Conservation (phyloP, 768 basidiomycete species). For the Chiua virens region DNA sequence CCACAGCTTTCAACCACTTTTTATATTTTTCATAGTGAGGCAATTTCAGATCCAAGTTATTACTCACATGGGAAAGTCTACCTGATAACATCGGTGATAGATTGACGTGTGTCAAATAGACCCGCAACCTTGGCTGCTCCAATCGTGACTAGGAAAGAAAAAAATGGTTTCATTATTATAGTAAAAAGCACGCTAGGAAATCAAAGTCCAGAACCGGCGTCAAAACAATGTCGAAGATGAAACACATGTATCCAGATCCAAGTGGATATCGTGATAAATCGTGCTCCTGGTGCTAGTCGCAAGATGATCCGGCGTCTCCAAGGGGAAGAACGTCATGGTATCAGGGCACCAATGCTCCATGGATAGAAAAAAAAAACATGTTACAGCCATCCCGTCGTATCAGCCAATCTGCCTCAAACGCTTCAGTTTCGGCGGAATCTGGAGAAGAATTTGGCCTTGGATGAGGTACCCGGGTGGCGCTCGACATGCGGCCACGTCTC, state of each 20-base stretch:
- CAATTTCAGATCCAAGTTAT: too few species aligned
- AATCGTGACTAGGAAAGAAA: not conserved
- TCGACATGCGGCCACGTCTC: constrained; percentile 51
- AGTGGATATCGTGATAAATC: constrained; percentile 12
- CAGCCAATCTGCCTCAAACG: not conserved
- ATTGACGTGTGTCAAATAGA: too few species aligned
- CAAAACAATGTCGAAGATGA: not conserved
- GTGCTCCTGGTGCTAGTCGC: not conserved
- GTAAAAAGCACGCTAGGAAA: constrained; percentile 2
- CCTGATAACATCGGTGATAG: too few species aligned
- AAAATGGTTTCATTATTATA: constrained; percentile 6
- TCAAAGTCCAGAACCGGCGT: not conserved
- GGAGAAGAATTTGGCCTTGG: constrained; percentile 32
- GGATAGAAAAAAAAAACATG: not conserved
- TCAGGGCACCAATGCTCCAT: not conserved
- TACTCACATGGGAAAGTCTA: too few species aligned
- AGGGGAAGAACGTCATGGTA: not conserved
- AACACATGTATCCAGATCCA: not conserved
- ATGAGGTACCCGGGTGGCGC: constrained; percentile 19
- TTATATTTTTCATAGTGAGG: too few species aligned
- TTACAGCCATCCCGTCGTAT: not conserved
- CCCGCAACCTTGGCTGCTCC: not conserved
- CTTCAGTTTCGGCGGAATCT: constrained; percentile 40
- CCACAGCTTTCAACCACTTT: too few species aligned
- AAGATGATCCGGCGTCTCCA: not conserved